phyloP scores from a whole-genome alignment of 495 filamentous ascomycete species.

The Hypoxylon intermedium region DNA sequence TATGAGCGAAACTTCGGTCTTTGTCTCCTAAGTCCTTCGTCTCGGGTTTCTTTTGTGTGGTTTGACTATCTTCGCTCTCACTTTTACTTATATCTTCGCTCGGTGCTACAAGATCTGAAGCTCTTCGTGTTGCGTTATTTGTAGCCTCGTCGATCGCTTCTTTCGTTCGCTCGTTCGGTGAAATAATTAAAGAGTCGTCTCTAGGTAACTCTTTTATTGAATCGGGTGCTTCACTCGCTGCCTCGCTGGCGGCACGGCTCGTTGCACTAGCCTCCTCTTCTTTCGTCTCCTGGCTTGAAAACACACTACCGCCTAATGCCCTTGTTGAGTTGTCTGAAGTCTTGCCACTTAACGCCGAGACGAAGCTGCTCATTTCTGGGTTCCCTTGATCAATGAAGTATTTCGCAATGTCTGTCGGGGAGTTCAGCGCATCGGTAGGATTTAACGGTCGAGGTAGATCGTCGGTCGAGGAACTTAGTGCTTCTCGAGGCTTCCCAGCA shows the following conservation, averaged over 20 bases:
- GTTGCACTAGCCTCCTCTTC: background rate
- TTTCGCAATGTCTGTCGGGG: constrained; percentile 31
- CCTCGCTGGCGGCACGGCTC: background rate
- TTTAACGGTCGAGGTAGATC: constrained; percentile 7
- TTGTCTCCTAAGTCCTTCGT: background rate
- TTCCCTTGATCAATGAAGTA: constrained; percentile 37
- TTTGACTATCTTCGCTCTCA: background rate
- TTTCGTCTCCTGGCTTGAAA: background rate
- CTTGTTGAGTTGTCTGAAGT: background rate
- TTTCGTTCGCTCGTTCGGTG: constrained; percentile 21
- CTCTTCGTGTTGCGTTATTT: background rate
- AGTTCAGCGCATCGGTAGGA: constrained; percentile 22
- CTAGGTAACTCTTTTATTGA: constrained; percentile 21
- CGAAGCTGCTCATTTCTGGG: constrained; percentile 38
- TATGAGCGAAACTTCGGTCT: background rate
- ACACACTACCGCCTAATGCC: background rate
- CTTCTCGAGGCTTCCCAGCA: constrained; percentile 17
- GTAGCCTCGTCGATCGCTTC: background rate
- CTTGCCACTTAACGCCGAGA: constrained; percentile 22
- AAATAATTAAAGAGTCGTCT: constrained; percentile 13
- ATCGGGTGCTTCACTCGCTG: background rate
- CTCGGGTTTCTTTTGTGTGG: background rate
- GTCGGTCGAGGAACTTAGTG: background rate
- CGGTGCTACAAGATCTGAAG: background rate
- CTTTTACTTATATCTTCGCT: background rate